Base-by-base conservation (phyloP, 768 basidiomycete genomes). In the Tricholoma furcatifolium region DNA sequence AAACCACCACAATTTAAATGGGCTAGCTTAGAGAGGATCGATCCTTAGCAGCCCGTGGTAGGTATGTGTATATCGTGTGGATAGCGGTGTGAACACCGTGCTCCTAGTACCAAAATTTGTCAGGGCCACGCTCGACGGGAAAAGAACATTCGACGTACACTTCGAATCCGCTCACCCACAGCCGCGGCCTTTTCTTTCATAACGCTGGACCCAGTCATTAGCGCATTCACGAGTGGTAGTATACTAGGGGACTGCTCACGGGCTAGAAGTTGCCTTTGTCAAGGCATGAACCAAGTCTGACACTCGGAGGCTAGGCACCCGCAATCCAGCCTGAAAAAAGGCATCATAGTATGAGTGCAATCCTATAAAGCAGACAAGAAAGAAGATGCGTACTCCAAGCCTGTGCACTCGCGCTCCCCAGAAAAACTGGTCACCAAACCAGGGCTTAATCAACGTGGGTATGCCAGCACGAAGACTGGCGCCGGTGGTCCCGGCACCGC, bases 401-500 rank as follows among this genome's bases (percentile, higher is more conserved):
- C 77, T 77, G 56, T 84, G 80, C 15, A 86, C 82, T n/a, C 83
- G 67, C 5, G 75, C 73, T 2, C 81, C 83, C 84, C 84, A 84
- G 65, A 84, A 84, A 60, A 72, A 83, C 57, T 85, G 83, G 59
- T 84, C 83, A 14, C 84, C 85, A 60, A 87, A 88, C 81, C 81
- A 88, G 1, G 85, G 84, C 57, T 81, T 82, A 62, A 88, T 86
- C 53, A 86, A 57, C 1, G 85, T 88, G 2, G 85, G 85, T 30
- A 85, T 74, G 1, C 84, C 84, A 34, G 81, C 80, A 63, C 81
- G 75, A 56, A 87, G 67, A 62, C 80, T 83, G 2, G 85, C 85
- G 0, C 84, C 85, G 0, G 85, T 87, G 0, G 85, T 88, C 11
- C 85, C 86, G 4, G 85, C 85, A 7, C 86, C 86, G 18, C 85